Evolutionary conservation across 2,329 filamentous ascomycete species (phyloP), one percentile per base, ranked within the genome.

Genomic region (Talaromyces sp.): DNA sequence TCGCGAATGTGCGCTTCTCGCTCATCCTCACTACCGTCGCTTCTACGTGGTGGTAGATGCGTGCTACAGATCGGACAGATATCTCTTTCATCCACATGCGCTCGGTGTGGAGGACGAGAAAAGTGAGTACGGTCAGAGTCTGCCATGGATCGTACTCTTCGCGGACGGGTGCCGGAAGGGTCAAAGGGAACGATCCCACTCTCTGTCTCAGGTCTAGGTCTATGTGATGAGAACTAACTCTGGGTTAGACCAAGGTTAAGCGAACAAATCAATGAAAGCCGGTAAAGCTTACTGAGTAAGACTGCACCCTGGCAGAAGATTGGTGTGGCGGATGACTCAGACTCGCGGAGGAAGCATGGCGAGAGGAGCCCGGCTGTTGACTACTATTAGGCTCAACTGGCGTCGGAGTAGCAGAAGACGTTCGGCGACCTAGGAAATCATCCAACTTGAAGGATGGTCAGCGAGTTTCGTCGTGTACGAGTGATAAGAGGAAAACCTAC

Each of bases 21-120:
- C 3, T 71, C 72, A 43, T 74, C 75, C 65, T 81, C 76, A 19
- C 74, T 76, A 24, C 78, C 75, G 59, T 78, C 72, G 2, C 70
- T 66, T 9, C 73, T 76, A 22, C 78, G 69, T 11, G 77, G 72
- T 5, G 79, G 80, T 35, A 83, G 75, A 22, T 67, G 68, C 6
- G 68, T 71, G 57, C 78, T 76, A 64, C 81, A 83, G 22, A 83
- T 75, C 4, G 81, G 81, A 68, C 81, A 83, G 37, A 81, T 71
- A 67, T 83, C 81, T 50, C 74, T 73, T 69, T 83, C 81, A 11
- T 76, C 73, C 5, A 78, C 65, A 5, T 63, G 68, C n/a, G 66
- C 70, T 37, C 57, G 64, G 14, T 60, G 61, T 33, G 62, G 13
- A 47, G 70, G 70, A 37, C 22, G 37, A 16, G 39, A 33, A 19